These are phyloP conservation scores for Alternaria viburni DNA, from an alignment of 2,329 filamentous ascomycete species.

Conservation along the genomic window DNA sequence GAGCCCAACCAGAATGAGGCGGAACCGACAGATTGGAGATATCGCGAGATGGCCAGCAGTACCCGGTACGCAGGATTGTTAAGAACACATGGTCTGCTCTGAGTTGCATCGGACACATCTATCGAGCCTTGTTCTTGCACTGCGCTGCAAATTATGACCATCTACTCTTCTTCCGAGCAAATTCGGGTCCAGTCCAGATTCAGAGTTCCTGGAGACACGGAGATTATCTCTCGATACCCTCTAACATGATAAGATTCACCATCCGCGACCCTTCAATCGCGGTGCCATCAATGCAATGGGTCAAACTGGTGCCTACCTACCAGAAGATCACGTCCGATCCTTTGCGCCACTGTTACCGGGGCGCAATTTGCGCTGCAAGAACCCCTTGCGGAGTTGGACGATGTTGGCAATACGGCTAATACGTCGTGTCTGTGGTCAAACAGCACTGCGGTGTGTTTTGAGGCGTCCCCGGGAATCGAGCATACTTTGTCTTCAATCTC, in stretches of 20 bases:
- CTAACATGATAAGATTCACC: neutral
- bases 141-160: neutral
- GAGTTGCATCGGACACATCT: constrained; percentile 2
- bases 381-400: neutral
- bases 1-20: constrained; percentile 11
- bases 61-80: neutral
- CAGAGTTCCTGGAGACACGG: constrained; percentile 1
- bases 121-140: neutral
- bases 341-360: neutral
- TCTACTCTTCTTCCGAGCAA: neutral
- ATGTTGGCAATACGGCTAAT: neutral
- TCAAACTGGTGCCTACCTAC: neutral
- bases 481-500: neutral
- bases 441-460: neutral
- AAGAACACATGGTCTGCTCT: constrained; percentile 14
- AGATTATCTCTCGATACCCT: constrained; percentile 9
- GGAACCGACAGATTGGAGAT: constrained; percentile 3
- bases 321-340: neutral
- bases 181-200: neutral
- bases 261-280: constrained; percentile 4
- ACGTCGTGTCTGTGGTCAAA: neutral
- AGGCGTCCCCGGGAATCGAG: neutral
- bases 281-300: neutral
- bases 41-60: constrained; percentile 5
- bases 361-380: neutral